Conservation (phyloP, 495 filamentous ascomycete species). For the Penicillium steckii region DNA sequence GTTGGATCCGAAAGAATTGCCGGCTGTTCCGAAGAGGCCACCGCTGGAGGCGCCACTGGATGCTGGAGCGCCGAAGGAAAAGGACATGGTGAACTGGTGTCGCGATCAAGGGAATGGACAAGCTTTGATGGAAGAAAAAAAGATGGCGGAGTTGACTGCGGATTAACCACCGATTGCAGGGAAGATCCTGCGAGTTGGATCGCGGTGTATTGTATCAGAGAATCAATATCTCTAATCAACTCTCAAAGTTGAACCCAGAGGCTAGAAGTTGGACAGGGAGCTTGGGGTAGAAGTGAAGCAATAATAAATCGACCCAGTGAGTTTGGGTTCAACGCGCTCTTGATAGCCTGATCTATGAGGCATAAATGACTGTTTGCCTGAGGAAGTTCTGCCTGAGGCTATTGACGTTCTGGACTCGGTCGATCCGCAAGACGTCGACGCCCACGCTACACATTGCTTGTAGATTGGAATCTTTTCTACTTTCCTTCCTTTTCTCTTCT, state of each 20-base stretch:
- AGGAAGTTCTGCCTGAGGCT: slow-evolving; percentile 37
- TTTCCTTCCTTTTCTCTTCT: not conserved
- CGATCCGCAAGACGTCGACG: slow-evolving; percentile 34
- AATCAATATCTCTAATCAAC: slow-evolving; percentile 5
- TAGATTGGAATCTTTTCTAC: not conserved
- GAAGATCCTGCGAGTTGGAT: slow-evolving; percentile 15
- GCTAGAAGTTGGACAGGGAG: slow-evolving; percentile 2
- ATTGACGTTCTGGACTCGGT: slow-evolving; percentile 35
- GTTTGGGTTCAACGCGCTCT: slow-evolving; percentile 22
- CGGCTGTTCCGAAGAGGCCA: slow-evolving; percentile 41
- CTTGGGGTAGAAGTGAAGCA: slow-evolving; percentile 9
- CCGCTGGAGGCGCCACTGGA: slow-evolving; percentile 35
- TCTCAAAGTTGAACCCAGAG: slow-evolving; percentile 5
- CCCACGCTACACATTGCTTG: slow-evolving; percentile 20
- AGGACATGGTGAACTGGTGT: slow-evolving; percentile 30
- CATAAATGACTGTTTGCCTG: not conserved
- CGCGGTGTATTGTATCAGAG: slow-evolving; percentile 3
- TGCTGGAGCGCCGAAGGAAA: slow-evolving; percentile 35
- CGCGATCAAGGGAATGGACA: slow-evolving; percentile 17
- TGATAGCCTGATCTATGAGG: slow-evolving; percentile 13
- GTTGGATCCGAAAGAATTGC: slow-evolving; percentile 33
- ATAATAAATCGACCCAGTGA: slow-evolving; percentile 27
- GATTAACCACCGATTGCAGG: slow-evolving; percentile 17
- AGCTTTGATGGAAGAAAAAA: slow-evolving; percentile 19
- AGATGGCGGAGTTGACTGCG: slow-evolving; percentile 16